phyloP scores from a whole-genome alignment of 345 rosid species.

The Mercurialis annua region DNA sequence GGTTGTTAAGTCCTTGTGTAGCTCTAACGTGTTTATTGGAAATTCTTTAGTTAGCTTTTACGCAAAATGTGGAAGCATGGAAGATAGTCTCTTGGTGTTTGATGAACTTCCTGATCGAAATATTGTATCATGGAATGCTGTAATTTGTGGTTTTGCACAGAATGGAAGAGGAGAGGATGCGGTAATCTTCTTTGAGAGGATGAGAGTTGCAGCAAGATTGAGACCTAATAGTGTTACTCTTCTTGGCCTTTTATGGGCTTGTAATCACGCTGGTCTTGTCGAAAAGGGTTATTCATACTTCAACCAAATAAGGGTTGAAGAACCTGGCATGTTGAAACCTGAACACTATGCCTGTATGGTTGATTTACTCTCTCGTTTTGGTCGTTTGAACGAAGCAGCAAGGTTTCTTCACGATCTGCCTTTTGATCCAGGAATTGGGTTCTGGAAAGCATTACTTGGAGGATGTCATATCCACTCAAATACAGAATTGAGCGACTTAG shows the following conservation, averaged over 20 bases:
- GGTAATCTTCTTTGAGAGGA: conserved; percentile 42
- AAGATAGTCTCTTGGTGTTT: conserved; percentile 57
- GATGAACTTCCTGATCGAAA: conserved; percentile 34
- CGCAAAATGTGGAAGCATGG: conserved; percentile 80
- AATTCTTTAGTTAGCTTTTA: conserved; percentile 74
- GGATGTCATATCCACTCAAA: conserved; percentile 79
- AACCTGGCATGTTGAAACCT: conserved; percentile 42
- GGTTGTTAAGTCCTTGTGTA: conserved; percentile 51
- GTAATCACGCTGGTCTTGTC: conserved; percentile 75
- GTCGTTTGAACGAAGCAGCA: conserved; percentile 58
- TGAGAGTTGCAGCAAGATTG: conserved; percentile 37
- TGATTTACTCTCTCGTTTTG: conserved; percentile 68
- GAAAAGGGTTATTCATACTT: conserved; percentile 60
- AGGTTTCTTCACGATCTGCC: conserved; percentile 50
- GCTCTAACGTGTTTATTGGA: conserved; percentile 38
- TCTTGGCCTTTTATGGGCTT: conserved; percentile 72
- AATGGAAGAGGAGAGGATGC: conserved; percentile 77
- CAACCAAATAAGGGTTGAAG: conserved; percentile 34
- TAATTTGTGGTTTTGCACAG: conserved; percentile 77
- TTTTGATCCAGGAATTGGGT: conserved; percentile 72
- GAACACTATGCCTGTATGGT: conserved; percentile 82
- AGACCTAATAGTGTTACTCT: conserved; percentile 60
- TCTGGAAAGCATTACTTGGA: conserved; percentile 86
- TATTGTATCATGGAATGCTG: conserved; percentile 68
- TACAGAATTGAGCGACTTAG: conserved; percentile 45